Conservation (phyloP, 805 yeast genomes). For the Starmerella lactis-condensi region DNA sequence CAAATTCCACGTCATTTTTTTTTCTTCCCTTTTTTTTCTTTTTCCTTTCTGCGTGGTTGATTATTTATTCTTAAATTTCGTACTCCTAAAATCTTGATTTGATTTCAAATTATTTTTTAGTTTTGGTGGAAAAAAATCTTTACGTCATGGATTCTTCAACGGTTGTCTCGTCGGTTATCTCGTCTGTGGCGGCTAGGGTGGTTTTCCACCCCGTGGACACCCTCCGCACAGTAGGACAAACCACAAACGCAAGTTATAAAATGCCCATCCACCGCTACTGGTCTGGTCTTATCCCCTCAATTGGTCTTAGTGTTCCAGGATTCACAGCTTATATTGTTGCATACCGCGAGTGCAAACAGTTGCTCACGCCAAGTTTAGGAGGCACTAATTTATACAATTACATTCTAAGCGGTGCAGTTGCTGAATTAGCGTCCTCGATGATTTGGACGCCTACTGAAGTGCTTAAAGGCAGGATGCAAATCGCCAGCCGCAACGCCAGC, state of each 20-base stretch:
- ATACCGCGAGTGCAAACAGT: slow-evolving; percentile 24
- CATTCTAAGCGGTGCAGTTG: slow-evolving; percentile 24
- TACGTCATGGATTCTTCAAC: slow-evolving; percentile 24
- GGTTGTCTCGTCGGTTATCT: slow-evolving; percentile 25
- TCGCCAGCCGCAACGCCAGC: slow-evolving; percentile 13
- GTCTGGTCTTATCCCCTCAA: slow-evolving; percentile 26
- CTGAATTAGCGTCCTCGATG: slow-evolving; percentile 25
- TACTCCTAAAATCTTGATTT: no score
- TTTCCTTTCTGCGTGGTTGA: no score
- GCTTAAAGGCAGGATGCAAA: slow-evolving; percentile 29
- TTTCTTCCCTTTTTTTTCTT: no score
- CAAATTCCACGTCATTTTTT: no score
- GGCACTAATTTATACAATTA: slow-evolving; percentile 22
- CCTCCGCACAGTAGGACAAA: slow-evolving; percentile 26
- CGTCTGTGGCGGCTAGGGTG: slow-evolving; percentile 24
- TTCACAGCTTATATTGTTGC: slow-evolving; percentile 26
- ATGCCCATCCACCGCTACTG: slow-evolving; percentile 26
- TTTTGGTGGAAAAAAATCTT: no score
- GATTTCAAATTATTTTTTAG: no score
- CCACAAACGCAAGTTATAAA: slow-evolving; percentile 23
- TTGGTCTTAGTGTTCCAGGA: slow-evolving; percentile 27
- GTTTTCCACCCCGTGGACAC: slow-evolving; percentile 30
- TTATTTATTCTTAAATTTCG: no score
- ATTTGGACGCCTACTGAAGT: slow-evolving; percentile 32
- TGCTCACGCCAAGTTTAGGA: slow-evolving; percentile 24